Conservation (phyloP, 2,329 filamentous ascomycete species). For the Pseudogymnoascus sp. region DNA sequence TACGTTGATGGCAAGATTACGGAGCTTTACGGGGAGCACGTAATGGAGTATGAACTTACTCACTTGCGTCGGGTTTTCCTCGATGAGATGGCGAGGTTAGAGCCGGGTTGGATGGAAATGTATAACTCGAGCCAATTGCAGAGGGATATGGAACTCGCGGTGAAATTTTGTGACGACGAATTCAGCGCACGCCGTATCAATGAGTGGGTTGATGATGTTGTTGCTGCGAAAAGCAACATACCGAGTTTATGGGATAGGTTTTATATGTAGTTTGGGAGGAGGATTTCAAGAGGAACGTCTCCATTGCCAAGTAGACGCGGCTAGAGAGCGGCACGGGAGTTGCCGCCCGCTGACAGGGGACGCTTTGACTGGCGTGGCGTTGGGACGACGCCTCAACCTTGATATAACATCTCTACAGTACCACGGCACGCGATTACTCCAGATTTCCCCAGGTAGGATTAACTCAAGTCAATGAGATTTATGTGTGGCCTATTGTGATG, state of each 20-base stretch:
- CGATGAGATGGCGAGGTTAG: constrained; percentile 27
- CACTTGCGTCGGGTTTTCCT: constrained; percentile 30
- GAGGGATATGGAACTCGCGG: constrained; percentile 27
- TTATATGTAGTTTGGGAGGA: background rate
- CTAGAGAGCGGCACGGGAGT: background rate
- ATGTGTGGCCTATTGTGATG: background rate
- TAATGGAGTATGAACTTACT: constrained; percentile 35
- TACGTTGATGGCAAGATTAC: constrained; percentile 20
- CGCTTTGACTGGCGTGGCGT: too few species aligned
- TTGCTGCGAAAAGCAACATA: background rate
- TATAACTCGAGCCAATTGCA: constrained; percentile 24
- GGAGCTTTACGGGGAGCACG: constrained; percentile 36
- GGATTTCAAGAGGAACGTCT: too few species aligned
- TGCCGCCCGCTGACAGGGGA: too few species aligned
- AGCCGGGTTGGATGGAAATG: constrained; percentile 28
- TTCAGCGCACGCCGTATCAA: background rate
- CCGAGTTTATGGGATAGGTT: background rate
- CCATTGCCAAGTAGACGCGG: too few species aligned
- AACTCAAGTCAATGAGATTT: background rate
- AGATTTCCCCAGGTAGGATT: background rate
- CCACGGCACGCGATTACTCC: too few species aligned
- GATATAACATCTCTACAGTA: too few species aligned
- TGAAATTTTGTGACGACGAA: constrained; percentile 21
- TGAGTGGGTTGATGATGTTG: background rate
- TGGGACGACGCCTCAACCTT: background rate